Percentiles rank a stretch among this genome's conserved stretches.
Conservation (phyloP, 2,329 filamentous ascomycete genomes). For the Claviceps capensis region DNA sequence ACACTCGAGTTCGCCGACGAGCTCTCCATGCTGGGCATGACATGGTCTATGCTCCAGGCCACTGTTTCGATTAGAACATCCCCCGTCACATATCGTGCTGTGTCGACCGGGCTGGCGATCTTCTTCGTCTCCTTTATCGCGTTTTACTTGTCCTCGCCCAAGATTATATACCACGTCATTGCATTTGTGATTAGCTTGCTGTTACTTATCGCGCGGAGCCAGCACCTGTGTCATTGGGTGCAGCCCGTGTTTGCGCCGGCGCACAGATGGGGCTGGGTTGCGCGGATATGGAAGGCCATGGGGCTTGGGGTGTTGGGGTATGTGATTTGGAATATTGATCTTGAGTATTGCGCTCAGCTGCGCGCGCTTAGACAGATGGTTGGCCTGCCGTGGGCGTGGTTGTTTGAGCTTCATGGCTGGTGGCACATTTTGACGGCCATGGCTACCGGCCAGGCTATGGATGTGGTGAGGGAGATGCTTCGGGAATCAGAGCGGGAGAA, state of each 20-base stretch:
- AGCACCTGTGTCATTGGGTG: constrained; percentile 21
- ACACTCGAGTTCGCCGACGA: constrained; percentile 36
- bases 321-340: constrained; percentile 43
- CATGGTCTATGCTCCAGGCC: constrained; percentile 36
- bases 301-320: constrained; percentile 30
- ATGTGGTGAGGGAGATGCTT: constrained; percentile 15
- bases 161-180: constrained; percentile 29
- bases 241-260: constrained; percentile 15
- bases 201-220: constrained; percentile 18
- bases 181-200: constrained; percentile 22
- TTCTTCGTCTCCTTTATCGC: constrained; percentile 26
- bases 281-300: constrained; percentile 16
- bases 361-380: constrained; percentile 28
- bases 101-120: constrained; percentile 24
- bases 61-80: constrained; percentile 30
- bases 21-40: constrained; percentile 43
- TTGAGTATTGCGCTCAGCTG: constrained; percentile 35
- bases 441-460: constrained; percentile 31
- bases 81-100: constrained; percentile 15
- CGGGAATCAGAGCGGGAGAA: constrained; percentile 7
- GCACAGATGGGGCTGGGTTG: constrained; percentile 14
- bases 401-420: constrained; percentile 49
- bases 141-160: constrained; percentile 27
- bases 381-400: constrained; percentile 40
- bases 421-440: constrained; percentile 49